Evolutionary conservation across 257 asterid genomes (phyloP), one percentile per base, ranked within the genome.

Genomic region (Leonotis leonurus): DNA sequence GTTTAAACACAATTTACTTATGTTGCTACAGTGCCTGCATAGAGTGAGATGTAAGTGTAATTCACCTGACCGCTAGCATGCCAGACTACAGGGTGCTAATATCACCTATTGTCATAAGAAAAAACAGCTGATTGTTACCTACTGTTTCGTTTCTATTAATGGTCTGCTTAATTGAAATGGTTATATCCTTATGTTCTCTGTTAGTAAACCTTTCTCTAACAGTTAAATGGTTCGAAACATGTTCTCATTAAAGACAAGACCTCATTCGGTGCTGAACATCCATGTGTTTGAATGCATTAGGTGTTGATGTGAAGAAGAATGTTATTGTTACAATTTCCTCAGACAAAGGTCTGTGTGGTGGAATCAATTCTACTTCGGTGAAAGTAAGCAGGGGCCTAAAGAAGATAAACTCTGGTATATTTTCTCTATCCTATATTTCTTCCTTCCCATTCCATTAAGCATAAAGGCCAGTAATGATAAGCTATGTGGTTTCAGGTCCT

Each of bases 321-420:
- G 92, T 93, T 40, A 73, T 85, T 51, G 77, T 93, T 73, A 79
- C 95, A 33, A 68, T 93, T 48, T 89, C 99, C 51, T 80, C 97
- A 1, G 97, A 93, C 89, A 87, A 87, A 76, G 99, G 97, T 76
- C 96, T 93, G 51, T 93, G 99, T 77, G 97, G 97, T 76, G 97
- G 99, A 62, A 93, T 93, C 63, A 93, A 93, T 68, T 93, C 97
- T 65, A 90, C 99, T 1, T 49, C 94, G 40, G 97, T 93, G 75
- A 93, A 88, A 89, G 80, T 75, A 64, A 89, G 97, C 96, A 77
- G 90, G 77, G 96, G 76, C 41, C 77, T 89, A 54, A 67, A 56
- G 54, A 93, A 85, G 79, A 39, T 87, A 74, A 85, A 79, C 70
- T 70, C 95, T 72, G 96, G 96, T 84, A 76, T 24, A 20, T 56